These are phyloP conservation scores for Punctularia strigosozonata DNA, from an alignment of 768 basidiomycete genomes.

Conservation along the genomic window DNA sequence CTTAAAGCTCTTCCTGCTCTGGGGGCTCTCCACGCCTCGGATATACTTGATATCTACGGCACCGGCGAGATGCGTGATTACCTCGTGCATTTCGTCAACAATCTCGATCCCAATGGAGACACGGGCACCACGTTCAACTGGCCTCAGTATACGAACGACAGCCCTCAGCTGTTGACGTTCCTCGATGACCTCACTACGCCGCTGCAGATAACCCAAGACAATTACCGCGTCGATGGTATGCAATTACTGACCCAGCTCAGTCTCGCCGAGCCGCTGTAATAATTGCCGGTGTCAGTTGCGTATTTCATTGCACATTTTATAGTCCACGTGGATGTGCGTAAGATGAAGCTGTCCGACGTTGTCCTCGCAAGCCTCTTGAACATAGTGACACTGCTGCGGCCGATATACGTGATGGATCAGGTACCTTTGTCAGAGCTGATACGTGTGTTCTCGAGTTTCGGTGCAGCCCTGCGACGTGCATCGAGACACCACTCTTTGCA, in stretches of 20 bases:
- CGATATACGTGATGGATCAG: no score
- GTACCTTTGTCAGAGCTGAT: no score
- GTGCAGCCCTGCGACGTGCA: no score
- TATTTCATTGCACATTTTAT: no score
- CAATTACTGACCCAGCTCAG: conserved; percentile 2
- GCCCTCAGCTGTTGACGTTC: conserved; percentile 7
- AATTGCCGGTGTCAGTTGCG: no score
- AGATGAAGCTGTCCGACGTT: no score
- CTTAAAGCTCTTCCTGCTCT: conserved; percentile 15
- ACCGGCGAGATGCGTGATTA: conserved; percentile 7
- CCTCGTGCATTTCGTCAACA: conserved; percentile 13
- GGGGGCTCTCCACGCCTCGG: conserved; percentile 13
- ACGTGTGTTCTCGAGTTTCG: no score
- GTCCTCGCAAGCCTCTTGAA: no score
- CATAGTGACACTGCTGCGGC: no score
- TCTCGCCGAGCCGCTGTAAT: neutral
- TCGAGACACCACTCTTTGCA: no score
- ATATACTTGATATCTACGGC: conserved; percentile 5
- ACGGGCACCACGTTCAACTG: conserved; percentile 2
- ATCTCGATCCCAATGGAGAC: conserved; percentile 16
- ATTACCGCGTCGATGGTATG: conserved; percentile 7
- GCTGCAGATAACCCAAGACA: conserved; percentile 8
- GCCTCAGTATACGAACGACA: conserved; percentile 5
- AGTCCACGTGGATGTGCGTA: no score
- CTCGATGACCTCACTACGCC: conserved; percentile 1